Evolutionary conservation across 129 eudicot genomes (phyloP), one percentile per base, ranked within the genome.

Genomic region (Smallanthus sonchifolius): DNA sequence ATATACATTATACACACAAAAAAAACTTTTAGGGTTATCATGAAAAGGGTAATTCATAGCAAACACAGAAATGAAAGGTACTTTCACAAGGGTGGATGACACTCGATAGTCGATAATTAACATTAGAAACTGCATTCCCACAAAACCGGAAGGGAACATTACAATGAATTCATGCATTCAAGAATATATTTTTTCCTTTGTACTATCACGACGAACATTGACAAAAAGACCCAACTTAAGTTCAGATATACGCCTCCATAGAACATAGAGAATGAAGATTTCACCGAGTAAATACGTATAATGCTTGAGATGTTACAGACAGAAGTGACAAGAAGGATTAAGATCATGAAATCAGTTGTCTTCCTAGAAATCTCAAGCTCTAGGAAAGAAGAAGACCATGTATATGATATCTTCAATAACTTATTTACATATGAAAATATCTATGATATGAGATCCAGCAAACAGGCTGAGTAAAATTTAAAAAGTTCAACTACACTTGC

Each of bases 141-240:
- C 9, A 36, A 59, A 56, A 72, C 56, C 57, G 32, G 56, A 42
- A 40, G 20, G 16, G 24, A 10, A 7, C 38, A 2, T 3, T 59
- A 9, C 54, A 38, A 72, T 72, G 67, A 57, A 72, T 40, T 42
- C 67, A 13, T 59, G 68, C 59, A 34, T 34, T 59, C 69, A 45
- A 62, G 8, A 72, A 45, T 32, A 62, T 45, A 42, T 35, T 2
- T 60, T 49, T 28, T 34, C 36, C 37, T 0, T 70, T 43, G 14
- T 52, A 48, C 19, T 38, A 49, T 64, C 70, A 74, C 57, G 28
- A 17, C 35, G 47, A 32, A 16, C 57, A 9, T 72, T 72, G 56
- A 56, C 55, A 38, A 6, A 40, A 38, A 37, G 44, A 28, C 15
- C 55, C 54, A 55, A 24, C 14, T 38, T 13, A 38, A 20, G 35